Percentiles rank a stretch among this genome's conserved stretches.
phyloP scores from a whole-genome alignment of 1,284 basidiomycete species.

The Taiwanofungus camphoratus region DNA sequence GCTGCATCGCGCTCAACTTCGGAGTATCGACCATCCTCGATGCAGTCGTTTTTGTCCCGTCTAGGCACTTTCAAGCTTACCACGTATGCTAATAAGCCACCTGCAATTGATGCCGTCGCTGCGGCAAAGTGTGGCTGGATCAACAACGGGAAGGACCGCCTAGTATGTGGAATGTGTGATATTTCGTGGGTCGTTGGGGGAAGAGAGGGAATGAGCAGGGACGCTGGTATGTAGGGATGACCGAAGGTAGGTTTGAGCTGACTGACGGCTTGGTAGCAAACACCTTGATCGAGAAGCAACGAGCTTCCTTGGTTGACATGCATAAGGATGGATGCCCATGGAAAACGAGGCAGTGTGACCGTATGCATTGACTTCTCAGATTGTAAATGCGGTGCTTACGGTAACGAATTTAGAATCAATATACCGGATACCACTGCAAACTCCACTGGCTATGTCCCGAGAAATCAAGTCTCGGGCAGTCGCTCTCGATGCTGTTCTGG shows the following conservation, averaged over 20 bases:
- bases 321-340: conserved; percentile 80
- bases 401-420: conserved; percentile 68
- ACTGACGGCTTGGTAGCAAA: conserved; percentile 39
- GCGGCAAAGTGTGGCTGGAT: conserved; percentile 76
- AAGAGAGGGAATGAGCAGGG: conserved; percentile 59
- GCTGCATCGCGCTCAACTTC: conserved; percentile 33
- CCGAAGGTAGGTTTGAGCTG: conserved; percentile 24
- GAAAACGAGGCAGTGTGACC: conserved; percentile 71
- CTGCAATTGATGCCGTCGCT: conserved; percentile 66
- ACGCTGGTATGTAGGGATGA: conserved; percentile 55
- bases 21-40: conserved; percentile 75
- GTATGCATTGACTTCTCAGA: too few species aligned
- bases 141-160: conserved; percentile 70
- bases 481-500: conserved; percentile 45
- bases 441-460: conserved; percentile 53
- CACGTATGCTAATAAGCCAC: conserved; percentile 73
- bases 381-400: too few species aligned
- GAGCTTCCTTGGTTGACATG: conserved; percentile 50
- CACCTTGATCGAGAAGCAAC: conserved; percentile 67
- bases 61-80: conserved; percentile 70
- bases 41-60: conserved; percentile 61
- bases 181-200: conserved; percentile 67
- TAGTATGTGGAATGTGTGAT: conserved; percentile 64
- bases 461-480: conserved; percentile 54
- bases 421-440: conserved; percentile 66